Evolutionary conservation across 306 rosid genomes (phyloP).

Genomic region (Medicago arabica): DNA sequence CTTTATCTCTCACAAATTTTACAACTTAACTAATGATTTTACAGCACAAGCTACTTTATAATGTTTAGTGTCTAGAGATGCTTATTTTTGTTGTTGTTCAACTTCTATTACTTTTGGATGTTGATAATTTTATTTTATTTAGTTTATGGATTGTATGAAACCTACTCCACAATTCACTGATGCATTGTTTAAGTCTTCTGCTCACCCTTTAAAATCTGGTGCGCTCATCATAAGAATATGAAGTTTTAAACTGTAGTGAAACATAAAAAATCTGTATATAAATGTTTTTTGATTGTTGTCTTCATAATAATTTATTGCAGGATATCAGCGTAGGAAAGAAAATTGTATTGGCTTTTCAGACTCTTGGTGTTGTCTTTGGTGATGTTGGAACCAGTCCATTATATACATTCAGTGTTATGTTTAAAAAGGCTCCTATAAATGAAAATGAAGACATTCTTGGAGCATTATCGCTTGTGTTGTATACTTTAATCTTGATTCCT

Average conservation of each 20-base stretch:
- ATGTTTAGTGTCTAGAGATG: neutral
- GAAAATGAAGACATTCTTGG: constrained; percentile 94
- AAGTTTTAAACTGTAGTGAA: constrained; percentile 15
- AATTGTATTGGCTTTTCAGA: constrained; percentile 80
- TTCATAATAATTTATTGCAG: constrained; percentile 57
- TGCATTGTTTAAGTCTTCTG: constrained; percentile 12
- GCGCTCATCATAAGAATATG: constrained; percentile 5
- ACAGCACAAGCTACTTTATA: neutral
- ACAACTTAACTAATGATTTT: constrained; percentile 4
- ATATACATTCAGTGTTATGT: constrained; percentile 96
- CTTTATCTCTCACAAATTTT: neutral
- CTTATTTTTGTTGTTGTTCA: neutral
- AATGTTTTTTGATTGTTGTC: constrained; percentile 12
- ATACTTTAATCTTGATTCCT: constrained; percentile 91
- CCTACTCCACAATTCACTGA: neutral
- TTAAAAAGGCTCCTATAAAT: constrained; percentile 87
- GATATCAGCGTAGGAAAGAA: constrained; percentile 78
- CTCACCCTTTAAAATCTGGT: neutral
- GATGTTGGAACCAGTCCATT: constrained; percentile 99
- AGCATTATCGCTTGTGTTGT: constrained; percentile 89
- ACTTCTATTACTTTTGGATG: neutral
- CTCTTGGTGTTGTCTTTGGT: constrained; percentile 98
- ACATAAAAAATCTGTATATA: neutral
- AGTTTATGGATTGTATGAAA: constrained; percentile 25
- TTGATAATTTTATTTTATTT: constrained; percentile 4